phyloP scores from a whole-genome alignment of 2,329 filamentous ascomycete genomes.

The Phyllosticta capitalensis region DNA sequence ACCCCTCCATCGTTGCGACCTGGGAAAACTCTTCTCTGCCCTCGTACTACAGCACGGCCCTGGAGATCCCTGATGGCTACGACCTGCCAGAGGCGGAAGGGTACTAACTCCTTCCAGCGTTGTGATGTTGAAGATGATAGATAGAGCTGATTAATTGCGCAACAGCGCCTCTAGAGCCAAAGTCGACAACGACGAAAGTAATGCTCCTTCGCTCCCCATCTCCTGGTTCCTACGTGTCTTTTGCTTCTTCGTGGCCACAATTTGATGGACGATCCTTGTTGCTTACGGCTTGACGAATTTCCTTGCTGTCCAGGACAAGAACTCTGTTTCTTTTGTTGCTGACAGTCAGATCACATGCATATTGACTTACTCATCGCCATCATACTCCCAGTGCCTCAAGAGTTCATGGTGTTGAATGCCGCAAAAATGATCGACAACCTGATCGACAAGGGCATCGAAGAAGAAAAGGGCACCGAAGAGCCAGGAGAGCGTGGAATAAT shows the following conservation, averaged over 20 bases:
- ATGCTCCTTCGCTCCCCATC: background rate
- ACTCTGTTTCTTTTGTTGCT: too few relatives aligned
- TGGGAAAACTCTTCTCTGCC: slow-evolving; percentile 19
- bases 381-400: background rate
- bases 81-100: slow-evolving; percentile 20
- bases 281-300: background rate
- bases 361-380: background rate
- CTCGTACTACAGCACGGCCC: slow-evolving; percentile 21
- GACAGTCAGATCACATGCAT: too few relatives aligned
- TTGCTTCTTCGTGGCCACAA: background rate
- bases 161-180: background rate
- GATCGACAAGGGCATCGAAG: background rate
- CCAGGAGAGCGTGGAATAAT: background rate
- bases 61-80: slow-evolving; percentile 26
- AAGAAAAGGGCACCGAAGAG: background rate
- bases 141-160: background rate
- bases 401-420: background rate
- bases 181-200: background rate
- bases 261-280: background rate
- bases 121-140: background rate
- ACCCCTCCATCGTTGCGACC: slow-evolving; percentile 17
- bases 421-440: background rate
- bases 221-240: background rate
- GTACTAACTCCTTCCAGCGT: background rate
- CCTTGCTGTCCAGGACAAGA: too few relatives aligned